Evolutionary conservation across 2,329 filamentous ascomycete species (phyloP), one percentile per base, ranked within the genome.

Genomic region (Beauveria australis): DNA sequence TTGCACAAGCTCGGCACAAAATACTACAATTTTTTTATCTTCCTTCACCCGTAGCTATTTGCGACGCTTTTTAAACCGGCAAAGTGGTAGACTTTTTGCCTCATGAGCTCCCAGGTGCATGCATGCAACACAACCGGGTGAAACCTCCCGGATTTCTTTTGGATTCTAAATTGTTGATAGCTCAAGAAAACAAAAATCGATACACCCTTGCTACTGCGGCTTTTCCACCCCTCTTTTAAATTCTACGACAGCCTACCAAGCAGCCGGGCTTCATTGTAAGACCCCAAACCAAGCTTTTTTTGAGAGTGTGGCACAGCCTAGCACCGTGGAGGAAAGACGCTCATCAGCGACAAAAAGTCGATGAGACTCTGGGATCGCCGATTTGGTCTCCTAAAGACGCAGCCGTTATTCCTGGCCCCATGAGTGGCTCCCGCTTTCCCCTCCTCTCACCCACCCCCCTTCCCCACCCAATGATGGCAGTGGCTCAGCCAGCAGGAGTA

Each of bases 401-500:
- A 37, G 47, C 53, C 43, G 53, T 56, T 56, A 26, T 54, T 30
- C 28, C 28, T 19, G 12, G 22, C 19, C 19, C 37, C 22, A 4
- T 56, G 30, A 56, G 26, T 47, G 53, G 53, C 43, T 30, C 53
- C 53, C 28, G 41, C 37, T 9, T 40, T 53, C 19, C 24, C 24
- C 30, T 12, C 19, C 30, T 43, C 33, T 16, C 12, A 37, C 10
- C 5, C n/a, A 18, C 40, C n/a, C 24, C 40, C 53, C 53, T 33
- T 22, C 41, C 41, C 24, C 37, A 43, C 28, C 43, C 14, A 24
- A 37, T 47, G 43, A 56, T 47, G 53, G 26, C 24, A 56, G 53
- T 56, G 53, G 53, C 53, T 56, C 53, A 56, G 28, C 26, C n/a
- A 12, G 26, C 28, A 56, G 53, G 43, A 56, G 43, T n/a, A 37